Evolutionary conservation across 1,284 basidiomycete genomes (phyloP).

Genomic region (Austroboletus niveus): DNA sequence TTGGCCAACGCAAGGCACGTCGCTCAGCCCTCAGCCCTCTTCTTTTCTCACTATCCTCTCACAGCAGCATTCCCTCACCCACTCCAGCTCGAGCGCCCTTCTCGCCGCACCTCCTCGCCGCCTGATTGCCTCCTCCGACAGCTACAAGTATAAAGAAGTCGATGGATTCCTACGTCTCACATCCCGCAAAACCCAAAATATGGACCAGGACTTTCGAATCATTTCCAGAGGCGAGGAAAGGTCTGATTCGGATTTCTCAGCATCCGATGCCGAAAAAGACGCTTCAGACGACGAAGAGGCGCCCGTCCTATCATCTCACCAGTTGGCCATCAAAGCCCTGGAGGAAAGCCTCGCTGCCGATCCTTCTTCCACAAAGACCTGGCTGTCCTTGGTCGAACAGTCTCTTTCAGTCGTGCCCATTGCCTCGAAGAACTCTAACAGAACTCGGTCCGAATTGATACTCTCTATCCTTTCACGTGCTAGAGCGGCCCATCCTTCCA

Average conservation of each 20-base stretch:
- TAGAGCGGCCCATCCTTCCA: conserved; percentile 51
- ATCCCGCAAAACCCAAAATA: conserved; percentile 33
- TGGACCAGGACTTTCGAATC: conserved; percentile 46
- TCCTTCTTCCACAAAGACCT: conserved; percentile 53
- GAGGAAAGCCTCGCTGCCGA: conserved; percentile 53
- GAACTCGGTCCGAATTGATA: conserved; percentile 66
- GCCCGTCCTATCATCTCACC: conserved; percentile 48
- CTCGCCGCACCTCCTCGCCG: conserved; percentile 48
- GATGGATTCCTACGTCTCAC: conserved; percentile 65
- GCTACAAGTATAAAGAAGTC: conserved; percentile 53
- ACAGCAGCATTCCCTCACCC: conserved; percentile 56
- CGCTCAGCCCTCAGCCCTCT: not conserved
- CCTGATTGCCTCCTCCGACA: conserved; percentile 38
- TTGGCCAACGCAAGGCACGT: conserved; percentile 49
- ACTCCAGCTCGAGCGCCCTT: conserved; percentile 51
- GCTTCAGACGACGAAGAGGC: conserved; percentile 34
- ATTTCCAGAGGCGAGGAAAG: conserved; percentile 40
- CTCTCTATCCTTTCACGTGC: conserved; percentile 68
- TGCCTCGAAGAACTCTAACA: conserved; percentile 61
- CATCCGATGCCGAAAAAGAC: conserved; percentile 36
- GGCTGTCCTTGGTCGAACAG: conserved; percentile 66
- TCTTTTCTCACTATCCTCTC: conserved; percentile 4
- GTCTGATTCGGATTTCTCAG: conserved; percentile 44
- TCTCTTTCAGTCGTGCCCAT: conserved; percentile 57
- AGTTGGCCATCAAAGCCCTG: conserved; percentile 54